Percentiles rank a stretch among this genome's conserved stretches.
Conservation (phyloP, 2,329 filamentous ascomycete species). For the Hypoxylon sp. region DNA sequence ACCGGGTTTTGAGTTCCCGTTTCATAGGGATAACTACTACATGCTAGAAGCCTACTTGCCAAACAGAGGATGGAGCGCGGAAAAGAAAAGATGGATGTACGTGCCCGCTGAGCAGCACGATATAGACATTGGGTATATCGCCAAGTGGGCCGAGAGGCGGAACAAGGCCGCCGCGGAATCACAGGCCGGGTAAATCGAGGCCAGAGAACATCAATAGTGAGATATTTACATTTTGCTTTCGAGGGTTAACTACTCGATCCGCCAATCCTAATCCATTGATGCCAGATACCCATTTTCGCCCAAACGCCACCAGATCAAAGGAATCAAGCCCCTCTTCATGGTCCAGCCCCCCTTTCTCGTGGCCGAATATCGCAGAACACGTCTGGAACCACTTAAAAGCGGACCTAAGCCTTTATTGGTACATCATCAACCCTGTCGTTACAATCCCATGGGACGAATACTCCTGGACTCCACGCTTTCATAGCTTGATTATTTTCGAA, state of each 20-base stretch:
- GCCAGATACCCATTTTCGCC: neutral
- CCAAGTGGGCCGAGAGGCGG: constrained; percentile 48
- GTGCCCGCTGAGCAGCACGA: constrained; percentile 58
- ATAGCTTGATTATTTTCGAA: neutral
- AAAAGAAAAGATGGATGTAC: constrained; percentile 65
- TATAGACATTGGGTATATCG: constrained; percentile 55
- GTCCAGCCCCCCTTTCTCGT: neutral
- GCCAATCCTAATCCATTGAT: neutral
- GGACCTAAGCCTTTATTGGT: neutral
- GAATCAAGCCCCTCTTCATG: neutral
- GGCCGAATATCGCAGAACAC: neutral
- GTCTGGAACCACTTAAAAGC: neutral
- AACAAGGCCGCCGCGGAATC: neutral
- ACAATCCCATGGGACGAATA: neutral
- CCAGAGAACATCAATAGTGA: neutral
- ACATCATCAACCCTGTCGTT: neutral
- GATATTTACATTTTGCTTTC: neutral
- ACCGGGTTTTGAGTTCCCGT: constrained; percentile 66
- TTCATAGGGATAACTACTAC: constrained; percentile 71
- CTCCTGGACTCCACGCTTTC: neutral
- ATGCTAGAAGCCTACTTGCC: constrained; percentile 71
- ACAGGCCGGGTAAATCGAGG: neutral
- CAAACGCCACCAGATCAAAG: neutral
- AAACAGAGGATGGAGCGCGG: constrained; percentile 67
- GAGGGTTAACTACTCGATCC: neutral